phyloP scores from a whole-genome alignment of 1,284 basidiomycete genomes.

The Trichosporon asahii region DNA sequence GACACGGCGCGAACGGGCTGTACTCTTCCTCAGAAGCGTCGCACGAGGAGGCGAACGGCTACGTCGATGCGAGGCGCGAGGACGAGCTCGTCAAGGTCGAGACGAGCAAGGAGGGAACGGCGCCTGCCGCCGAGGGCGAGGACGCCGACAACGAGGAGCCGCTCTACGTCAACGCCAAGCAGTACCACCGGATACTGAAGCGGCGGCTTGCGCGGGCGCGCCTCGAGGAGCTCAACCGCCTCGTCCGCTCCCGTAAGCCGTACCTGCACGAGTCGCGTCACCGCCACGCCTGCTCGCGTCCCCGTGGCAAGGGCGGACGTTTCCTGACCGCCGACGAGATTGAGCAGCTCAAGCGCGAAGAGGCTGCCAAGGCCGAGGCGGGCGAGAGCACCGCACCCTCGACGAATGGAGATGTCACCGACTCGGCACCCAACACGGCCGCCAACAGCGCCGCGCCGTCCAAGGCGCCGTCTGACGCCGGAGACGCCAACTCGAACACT shows the following conservation, averaged over 20 bases:
- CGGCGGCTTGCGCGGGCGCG: constrained; percentile 79
- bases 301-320: constrained; percentile 90
- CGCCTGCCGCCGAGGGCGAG: constrained; percentile 20
- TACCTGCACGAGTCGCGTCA: constrained; percentile 96
- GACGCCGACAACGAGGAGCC: constrained; percentile 77
- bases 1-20: constrained; percentile 14
- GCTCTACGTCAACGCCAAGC: constrained; percentile 94
- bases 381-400: constrained; percentile 11
- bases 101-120: constrained; percentile 24
- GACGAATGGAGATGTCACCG: constrained; percentile 3
- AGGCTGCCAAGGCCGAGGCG: constrained; percentile 31
- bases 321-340: constrained; percentile 96
- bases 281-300: constrained; percentile 94
- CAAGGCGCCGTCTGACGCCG: constrained; percentile 5
- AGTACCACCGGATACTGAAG: constrained; percentile 94
- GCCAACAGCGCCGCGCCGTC: constrained; percentile 10
- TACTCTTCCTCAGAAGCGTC: constrained; percentile 22
- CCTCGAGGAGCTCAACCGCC: constrained; percentile 83
- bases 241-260: constrained; percentile 90
- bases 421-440: not conserved
- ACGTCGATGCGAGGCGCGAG: constrained; percentile 16
- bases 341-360: constrained; percentile 50
- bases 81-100: constrained; percentile 29
- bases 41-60: constrained; percentile 12
- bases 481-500: not conserved